Conservation (phyloP, 257 asterid genomes). For the Nicotiana attenuata region DNA sequence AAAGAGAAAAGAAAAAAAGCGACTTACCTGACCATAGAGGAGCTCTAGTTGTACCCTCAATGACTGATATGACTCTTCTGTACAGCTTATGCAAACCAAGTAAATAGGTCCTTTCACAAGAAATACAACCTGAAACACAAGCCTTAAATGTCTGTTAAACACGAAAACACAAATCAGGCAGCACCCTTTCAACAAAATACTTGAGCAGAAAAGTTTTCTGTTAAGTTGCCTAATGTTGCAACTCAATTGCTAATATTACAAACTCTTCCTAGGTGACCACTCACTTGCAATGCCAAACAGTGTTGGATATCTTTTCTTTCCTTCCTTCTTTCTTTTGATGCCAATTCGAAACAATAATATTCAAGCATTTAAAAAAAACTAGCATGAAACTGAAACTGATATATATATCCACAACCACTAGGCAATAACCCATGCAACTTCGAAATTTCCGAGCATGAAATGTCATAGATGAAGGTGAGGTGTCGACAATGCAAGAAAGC, state of each 20-base stretch:
- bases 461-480: neutral
- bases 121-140: slow-evolving; percentile 69
- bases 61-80: slow-evolving; percentile 90
- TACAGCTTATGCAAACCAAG: slow-evolving; percentile 97
- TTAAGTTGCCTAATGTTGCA: neutral
- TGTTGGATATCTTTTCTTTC: neutral
- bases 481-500: neutral
- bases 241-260: neutral
- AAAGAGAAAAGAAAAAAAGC: neutral
- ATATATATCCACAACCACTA: neutral
- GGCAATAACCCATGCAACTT: neutral
- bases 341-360: neutral
- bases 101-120: slow-evolving; percentile 97
- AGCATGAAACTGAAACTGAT: neutral
- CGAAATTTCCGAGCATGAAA: neutral
- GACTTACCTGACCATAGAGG: slow-evolving; percentile 28
- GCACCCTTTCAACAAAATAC: neutral
- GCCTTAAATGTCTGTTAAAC: neutral
- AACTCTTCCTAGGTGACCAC: neutral
- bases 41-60: slow-evolving; percentile 88
- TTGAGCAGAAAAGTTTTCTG: neutral
- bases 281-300: neutral
- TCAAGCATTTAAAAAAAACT: neutral
- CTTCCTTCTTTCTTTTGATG: neutral
- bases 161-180: neutral